Base-by-base conservation (phyloP, 202 grass and related monocot genomes). In the Bolboschoenoplectus hybrid region DNA sequence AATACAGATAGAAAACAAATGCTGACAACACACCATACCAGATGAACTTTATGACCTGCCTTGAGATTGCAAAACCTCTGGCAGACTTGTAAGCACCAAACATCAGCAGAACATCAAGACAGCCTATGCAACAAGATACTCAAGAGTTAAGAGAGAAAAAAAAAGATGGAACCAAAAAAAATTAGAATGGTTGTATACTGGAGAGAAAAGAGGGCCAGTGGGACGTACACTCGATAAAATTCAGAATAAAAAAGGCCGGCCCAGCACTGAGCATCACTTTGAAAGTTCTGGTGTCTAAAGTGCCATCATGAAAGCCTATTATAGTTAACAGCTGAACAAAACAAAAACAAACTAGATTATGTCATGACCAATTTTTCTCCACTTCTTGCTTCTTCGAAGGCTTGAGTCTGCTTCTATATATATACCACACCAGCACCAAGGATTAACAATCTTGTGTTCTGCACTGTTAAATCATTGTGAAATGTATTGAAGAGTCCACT, bases 201-300 rank as follows among this genome's bases (percentile, higher is more conserved):
- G 74, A 90, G 81, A 85, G 53, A 79, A 56, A 19, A 36, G 34
- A 35, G 75, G 38, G 65, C 35, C 72, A 57, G 66, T 84, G 43
- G 58, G 73, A 87, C 89, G 38, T 94, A 96, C 96, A 95, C 90
- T 98, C 91, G 0, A 98, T 83, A 58, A 98, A 96, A 81, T 92
- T 91, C 58, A 98, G 86, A 65, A 92, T 81, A 68, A 98, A 98
- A 92, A 95, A 94, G 55, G 91, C 91, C 10, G 96, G 96, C 20
- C 93, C 96, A 73, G 93, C 87, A 2, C 96, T 92, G 80, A 98
- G 91, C 84, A 98, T 85, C 85, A 96, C 85, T 92, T 96, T 98
- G 75, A 96, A 89, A 43, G 93, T 95, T 88, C 73, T 74, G 71
- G 89, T 63, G 79, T 98, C 45, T 81, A 98, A 91, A 77, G 88